A percentile compares a stretch with the other conserved stretches of the same genome.
Conservation (phyloP, 306 rosid genomes). For the Pterocarpus macrocarpus region DNA sequence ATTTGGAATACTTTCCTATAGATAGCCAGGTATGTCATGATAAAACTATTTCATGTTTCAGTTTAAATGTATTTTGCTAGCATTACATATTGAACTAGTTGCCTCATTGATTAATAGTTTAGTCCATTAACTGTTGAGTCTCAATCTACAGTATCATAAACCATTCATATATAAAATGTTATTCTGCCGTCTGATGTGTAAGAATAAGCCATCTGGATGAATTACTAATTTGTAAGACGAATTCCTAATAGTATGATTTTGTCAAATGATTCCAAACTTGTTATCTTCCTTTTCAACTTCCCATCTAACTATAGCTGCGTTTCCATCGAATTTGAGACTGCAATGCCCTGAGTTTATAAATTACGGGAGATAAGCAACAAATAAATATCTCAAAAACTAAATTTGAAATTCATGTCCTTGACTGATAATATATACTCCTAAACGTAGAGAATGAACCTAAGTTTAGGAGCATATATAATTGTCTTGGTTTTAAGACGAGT, state of each 20-base stretch:
- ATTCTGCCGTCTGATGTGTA: not conserved
- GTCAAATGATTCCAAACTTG: slow-evolving; percentile 4
- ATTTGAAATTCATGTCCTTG: not conserved
- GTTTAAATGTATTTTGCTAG: not conserved
- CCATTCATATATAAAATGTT: not conserved
- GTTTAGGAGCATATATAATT: not conserved
- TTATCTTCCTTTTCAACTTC: not conserved
- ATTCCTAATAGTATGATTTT: slow-evolving; percentile 26
- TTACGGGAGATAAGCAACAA: slow-evolving; percentile 4
- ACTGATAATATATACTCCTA: too few relatives aligned
- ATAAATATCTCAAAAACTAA: slow-evolving; percentile 6
- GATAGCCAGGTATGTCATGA: slow-evolving; percentile 79
- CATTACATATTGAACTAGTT: slow-evolving; percentile 23
- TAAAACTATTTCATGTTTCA: slow-evolving; percentile 35
- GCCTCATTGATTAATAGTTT: slow-evolving; percentile 1
- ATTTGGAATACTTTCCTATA: slow-evolving; percentile 89
- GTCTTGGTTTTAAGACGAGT: not conserved
- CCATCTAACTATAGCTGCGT: not conserved
- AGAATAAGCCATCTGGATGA: slow-evolving; percentile 18
- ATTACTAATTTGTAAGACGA: not conserved
- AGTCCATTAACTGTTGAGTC: slow-evolving; percentile 1
- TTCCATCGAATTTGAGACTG: slow-evolving; percentile 6
- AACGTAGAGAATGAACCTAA: not conserved
- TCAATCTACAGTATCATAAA: slow-evolving; percentile 24
- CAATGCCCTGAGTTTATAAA: not conserved